These are phyloP conservation scores for Dentipellis sp. DNA, from an alignment of 768 basidiomycete genomes.

Conservation along the genomic window DNA sequence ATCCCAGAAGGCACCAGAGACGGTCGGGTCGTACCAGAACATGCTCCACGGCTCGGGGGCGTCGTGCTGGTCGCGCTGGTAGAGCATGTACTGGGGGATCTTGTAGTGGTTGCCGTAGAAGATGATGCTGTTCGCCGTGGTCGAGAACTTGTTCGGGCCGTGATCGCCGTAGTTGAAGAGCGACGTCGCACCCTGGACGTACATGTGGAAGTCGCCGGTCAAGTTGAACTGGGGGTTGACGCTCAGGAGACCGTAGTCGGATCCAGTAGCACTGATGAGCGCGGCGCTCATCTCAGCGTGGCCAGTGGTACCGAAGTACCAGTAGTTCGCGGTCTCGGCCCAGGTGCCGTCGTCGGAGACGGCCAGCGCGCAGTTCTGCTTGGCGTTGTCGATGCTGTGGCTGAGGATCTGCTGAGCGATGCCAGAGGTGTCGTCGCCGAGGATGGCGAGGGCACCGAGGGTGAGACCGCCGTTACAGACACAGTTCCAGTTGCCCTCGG, in stretches of 20 bases:
- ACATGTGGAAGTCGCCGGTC: conserved; percentile 88
- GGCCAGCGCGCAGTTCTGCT: conserved; percentile 62
- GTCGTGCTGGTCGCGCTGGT: conserved; percentile 78
- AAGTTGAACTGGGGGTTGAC: conserved; percentile 61
- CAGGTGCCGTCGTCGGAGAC: conserved; percentile 74
- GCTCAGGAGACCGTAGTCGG: conserved; percentile 61
- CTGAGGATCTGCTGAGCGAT: conserved; percentile 56
- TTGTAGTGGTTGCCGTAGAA: conserved; percentile 66
- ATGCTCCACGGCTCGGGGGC: conserved; percentile 49
- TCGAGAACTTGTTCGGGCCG: conserved; percentile 90
- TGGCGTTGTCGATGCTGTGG: conserved; percentile 65
- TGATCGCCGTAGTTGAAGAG: conserved; percentile 79
- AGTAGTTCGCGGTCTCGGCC: conserved; percentile 91
- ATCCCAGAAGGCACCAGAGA: conserved; percentile 89
- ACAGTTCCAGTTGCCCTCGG: conserved; percentile 96
- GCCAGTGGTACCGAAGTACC: conserved; percentile 91
- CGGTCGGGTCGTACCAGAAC: conserved; percentile 88
- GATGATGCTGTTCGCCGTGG: conserved; percentile 85
- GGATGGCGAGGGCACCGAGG: conserved; percentile 82
- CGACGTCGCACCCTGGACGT: conserved; percentile 73
- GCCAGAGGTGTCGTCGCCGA: conserved; percentile 74
- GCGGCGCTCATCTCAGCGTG: conserved; percentile 85
- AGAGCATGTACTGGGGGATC: conserved; percentile 68
- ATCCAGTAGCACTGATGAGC: conserved; percentile 80
- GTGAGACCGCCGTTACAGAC: conserved; percentile 90